phyloP scores from a whole-genome alignment of 2,329 filamentous ascomycete species.

The Penicillium sp. region DNA sequence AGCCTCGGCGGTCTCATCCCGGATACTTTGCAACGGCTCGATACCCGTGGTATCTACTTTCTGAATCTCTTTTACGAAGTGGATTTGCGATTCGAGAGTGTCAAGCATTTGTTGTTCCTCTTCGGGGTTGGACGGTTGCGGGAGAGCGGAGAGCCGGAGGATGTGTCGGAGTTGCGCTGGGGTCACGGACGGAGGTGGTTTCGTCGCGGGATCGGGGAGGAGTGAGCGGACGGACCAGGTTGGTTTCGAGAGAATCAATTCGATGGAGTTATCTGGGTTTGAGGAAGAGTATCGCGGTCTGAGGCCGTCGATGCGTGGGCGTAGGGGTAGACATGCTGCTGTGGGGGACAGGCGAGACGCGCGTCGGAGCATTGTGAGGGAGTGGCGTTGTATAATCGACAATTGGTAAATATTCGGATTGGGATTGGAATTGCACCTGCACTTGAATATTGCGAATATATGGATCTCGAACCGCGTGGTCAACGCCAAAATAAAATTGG shows the following conservation, averaged over 20 bases:
- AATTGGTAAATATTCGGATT: background rate
- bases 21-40: slow-evolving; percentile 75
- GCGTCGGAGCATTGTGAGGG: slow-evolving; percentile 20
- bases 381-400: background rate
- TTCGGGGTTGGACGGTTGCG: slow-evolving; percentile 64
- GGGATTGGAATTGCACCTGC: no score
- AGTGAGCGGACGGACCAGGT: slow-evolving; percentile 85
- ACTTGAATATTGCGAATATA: background rate
- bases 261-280: slow-evolving; percentile 30
- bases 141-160: slow-evolving; percentile 85
- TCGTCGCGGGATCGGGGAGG: slow-evolving; percentile 56
- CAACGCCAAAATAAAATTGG: background rate
- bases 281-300: slow-evolving; percentile 33
- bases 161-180: slow-evolving; percentile 77
- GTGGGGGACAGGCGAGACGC: slow-evolving; percentile 23
- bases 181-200: slow-evolving; percentile 55
- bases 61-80: slow-evolving; percentile 89
- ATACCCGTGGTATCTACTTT: slow-evolving; percentile 74
- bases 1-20: slow-evolving; percentile 66
- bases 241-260: slow-evolving; percentile 68
- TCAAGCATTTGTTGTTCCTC: slow-evolving; percentile 74
- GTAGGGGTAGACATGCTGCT: background rate
- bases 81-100: slow-evolving; percentile 79
- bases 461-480: background rate
- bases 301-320: slow-evolving; percentile 3